Evolutionary conservation across 306 rosid genomes (phyloP).

Genomic region (Crotalaria pallida): DNA sequence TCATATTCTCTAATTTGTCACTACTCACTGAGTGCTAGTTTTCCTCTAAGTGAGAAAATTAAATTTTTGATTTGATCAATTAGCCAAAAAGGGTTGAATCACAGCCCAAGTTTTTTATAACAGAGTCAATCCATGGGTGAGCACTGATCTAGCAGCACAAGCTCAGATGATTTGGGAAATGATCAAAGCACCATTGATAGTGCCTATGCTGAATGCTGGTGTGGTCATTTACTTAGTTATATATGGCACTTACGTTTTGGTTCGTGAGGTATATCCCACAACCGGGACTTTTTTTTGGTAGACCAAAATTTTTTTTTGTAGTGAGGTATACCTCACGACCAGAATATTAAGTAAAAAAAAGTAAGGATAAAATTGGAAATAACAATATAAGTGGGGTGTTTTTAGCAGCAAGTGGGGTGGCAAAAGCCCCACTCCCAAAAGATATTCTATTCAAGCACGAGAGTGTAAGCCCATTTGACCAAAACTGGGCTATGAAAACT

Average conservation of each 20-base stretch:
- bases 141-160: constrained; percentile 55
- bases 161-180: constrained; percentile 72
- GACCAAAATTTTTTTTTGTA: no score
- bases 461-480: neutral
- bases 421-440: no score
- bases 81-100: constrained; percentile 57
- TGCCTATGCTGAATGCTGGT: constrained; percentile 52
- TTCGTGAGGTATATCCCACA: no score
- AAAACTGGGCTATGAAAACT: neutral
- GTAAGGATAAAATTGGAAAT: no score
- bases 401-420: no score
- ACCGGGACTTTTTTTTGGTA: no score
- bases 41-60: no score
- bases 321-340: no score
- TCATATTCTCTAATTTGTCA: neutral
- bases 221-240: constrained; percentile 67
- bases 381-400: no score
- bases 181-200: constrained; percentile 83
- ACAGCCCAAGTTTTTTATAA: constrained; percentile 41
- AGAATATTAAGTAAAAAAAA: no score
- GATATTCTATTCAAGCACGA: neutral
- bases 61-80: no score
- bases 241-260: constrained; percentile 92
- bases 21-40: neutral
- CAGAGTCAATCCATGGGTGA: constrained; percentile 55